phyloP scores from a whole-genome alignment of 208 protist species.

The Trypanosoma theileri region DNA sequence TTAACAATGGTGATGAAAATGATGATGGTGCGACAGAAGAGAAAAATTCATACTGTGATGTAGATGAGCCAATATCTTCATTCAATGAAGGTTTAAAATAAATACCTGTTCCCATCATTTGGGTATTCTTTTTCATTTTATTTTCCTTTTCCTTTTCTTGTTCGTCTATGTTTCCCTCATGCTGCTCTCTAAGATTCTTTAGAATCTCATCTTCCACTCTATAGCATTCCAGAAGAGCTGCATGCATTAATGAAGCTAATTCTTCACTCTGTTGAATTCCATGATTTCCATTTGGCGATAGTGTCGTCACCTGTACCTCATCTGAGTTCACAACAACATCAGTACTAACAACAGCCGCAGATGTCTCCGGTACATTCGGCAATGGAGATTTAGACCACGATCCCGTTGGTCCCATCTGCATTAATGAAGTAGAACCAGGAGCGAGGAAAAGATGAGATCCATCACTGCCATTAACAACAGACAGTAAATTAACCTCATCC shows the following conservation, averaged over 20 bases:
- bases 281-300: not conserved
- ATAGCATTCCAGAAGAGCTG: conserved; percentile 27
- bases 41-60: no score
- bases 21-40: no score
- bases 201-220: conserved; percentile 25
- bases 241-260: conserved; percentile 20
- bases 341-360: not conserved
- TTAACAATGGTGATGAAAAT: no score
- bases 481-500: not conserved
- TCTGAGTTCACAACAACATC: not conserved
- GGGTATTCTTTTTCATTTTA: no score
- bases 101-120: no score
- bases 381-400: conserved; percentile 1
- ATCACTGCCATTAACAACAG: not conserved
- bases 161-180: conserved; percentile 4
- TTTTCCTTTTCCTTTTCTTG: conserved; percentile 5
- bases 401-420: conserved; percentile 13
- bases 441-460: conserved; percentile 4
- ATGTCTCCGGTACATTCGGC: not conserved
- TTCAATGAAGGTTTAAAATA: no score
- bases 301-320: not conserved
- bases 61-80: no score
- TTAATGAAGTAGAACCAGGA: conserved; percentile 23
- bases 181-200: not conserved
- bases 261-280: not conserved